Percentiles rank a stretch among this genome's conserved stretches.
Conservation (phyloP, 441 rosid genomes). For the Breynia disticha region DNA sequence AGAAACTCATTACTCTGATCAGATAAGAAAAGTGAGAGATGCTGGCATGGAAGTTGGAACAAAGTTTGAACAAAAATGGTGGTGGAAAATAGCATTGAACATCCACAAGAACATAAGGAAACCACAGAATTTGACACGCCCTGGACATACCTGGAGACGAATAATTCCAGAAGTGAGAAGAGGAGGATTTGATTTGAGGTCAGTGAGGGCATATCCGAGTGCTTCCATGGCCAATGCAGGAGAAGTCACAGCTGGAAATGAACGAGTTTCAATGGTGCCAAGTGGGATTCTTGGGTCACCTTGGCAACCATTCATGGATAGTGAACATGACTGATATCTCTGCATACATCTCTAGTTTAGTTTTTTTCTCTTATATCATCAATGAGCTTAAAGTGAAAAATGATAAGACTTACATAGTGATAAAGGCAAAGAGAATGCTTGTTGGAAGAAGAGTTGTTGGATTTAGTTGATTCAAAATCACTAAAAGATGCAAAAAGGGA, state of each 20-base stretch:
- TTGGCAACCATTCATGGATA: conserved; percentile 72
- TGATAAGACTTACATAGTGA: conserved; percentile 20
- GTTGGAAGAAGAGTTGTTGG: conserved; percentile 16
- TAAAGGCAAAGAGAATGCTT: conserved; percentile 20
- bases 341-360: conserved; percentile 8
- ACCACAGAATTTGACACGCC: not conserved
- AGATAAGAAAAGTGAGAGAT: conserved; percentile 17
- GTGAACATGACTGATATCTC: conserved; percentile 25
- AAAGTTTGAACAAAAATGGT: no score
- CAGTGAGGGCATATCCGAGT: conserved; percentile 39
- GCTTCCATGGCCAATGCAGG: conserved; percentile 46
- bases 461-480: conserved; percentile 24
- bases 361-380: not conserved
- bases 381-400: not conserved
- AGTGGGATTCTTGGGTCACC: conserved; percentile 39
- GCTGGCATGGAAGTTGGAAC: no score
- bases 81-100: no score
- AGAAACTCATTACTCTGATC: conserved; percentile 16
- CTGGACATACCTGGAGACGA: conserved; percentile 52
- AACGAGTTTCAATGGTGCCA: conserved; percentile 43
- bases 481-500: conserved; percentile 24
- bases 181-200: conserved; percentile 48
- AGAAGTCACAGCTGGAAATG: conserved; percentile 36
- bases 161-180: conserved; percentile 47
- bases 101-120: no score